Evolutionary conservation across 2,329 filamentous ascomycete genomes (phyloP).

Genomic region (Diaporthe eres): DNA sequence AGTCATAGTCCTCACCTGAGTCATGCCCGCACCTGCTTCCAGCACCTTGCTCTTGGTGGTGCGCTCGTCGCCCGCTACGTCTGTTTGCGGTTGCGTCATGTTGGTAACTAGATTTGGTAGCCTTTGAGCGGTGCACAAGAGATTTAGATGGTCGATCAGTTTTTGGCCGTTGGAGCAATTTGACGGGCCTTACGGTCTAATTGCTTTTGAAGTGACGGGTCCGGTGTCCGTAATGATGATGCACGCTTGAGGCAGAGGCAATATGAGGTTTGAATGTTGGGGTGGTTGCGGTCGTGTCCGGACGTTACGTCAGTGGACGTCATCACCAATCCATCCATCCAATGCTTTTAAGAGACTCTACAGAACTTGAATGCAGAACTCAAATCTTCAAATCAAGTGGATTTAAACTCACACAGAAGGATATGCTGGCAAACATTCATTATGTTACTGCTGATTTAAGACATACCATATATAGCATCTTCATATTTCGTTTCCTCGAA

Average conservation of each 20-base stretch:
- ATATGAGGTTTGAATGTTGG: neutral
- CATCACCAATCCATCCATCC: conserved; percentile 5
- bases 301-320: conserved; percentile 38
- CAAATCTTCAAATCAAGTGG: neutral
- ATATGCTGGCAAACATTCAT: neutral
- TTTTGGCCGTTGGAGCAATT: neutral
- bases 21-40: conserved; percentile 71
- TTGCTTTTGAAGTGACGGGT: neutral
- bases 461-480: neutral
- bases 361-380: neutral
- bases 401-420: neutral
- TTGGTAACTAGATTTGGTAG: neutral
- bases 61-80: conserved; percentile 60
- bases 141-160: neutral
- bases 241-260: neutral
- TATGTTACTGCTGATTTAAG: neutral
- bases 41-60: conserved; percentile 70
- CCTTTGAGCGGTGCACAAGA: neutral
- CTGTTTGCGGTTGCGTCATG: conserved; percentile 16
- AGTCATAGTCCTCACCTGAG: conserved; percentile 60
- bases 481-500: too few species aligned
- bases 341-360: neutral
- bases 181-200: neutral
- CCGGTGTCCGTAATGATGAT: neutral
- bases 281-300: neutral